Evolutionary conservation across 306 rosid genomes (phyloP).

Genomic region (Malus fusca): DNA sequence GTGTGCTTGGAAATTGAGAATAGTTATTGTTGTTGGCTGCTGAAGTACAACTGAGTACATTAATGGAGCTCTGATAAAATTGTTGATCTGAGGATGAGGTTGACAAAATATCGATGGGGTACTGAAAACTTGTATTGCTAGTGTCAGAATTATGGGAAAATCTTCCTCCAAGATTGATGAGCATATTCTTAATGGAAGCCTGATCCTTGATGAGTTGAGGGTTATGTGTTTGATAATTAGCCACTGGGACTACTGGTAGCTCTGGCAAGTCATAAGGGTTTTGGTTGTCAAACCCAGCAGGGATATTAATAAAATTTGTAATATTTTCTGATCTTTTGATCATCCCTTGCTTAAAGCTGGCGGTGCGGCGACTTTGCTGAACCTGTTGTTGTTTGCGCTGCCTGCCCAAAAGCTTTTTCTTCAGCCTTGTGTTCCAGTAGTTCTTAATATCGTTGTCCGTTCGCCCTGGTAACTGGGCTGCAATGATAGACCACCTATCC

Average conservation of each 20-base stretch:
- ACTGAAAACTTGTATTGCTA: constrained; percentile 7
- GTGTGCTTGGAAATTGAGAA: constrained; percentile 11
- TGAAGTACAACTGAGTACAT: constrained; percentile 12
- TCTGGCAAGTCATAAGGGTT: constrained; percentile 36
- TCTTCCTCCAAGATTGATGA: constrained; percentile 43
- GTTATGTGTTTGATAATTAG: constrained; percentile 22
- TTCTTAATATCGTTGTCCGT: constrained; percentile 95
- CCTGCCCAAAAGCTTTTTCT: constrained; percentile 82
- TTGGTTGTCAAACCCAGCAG: constrained; percentile 18
- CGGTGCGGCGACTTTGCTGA: constrained; percentile 29
- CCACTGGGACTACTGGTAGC: constrained; percentile 22
- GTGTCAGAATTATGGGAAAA: constrained; percentile 16
- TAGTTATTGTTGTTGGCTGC: constrained; percentile 3
- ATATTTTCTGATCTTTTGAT: constrained; percentile 27
- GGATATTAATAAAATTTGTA: not conserved
- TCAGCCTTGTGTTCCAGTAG: constrained; percentile 93
- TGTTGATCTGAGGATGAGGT: constrained; percentile 16
- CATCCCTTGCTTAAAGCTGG: constrained; percentile 38
- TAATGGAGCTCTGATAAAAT: constrained; percentile 17
- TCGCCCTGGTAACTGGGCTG: constrained; percentile 89
- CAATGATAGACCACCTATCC: constrained; percentile 91
- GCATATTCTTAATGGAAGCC: constrained; percentile 33
- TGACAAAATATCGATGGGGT: constrained; percentile 18
- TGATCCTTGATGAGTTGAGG: constrained; percentile 14
- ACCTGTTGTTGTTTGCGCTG: constrained; percentile 55